phyloP scores from a whole-genome alignment of 768 basidiomycete species.

The Boletus eberwhitei region DNA sequence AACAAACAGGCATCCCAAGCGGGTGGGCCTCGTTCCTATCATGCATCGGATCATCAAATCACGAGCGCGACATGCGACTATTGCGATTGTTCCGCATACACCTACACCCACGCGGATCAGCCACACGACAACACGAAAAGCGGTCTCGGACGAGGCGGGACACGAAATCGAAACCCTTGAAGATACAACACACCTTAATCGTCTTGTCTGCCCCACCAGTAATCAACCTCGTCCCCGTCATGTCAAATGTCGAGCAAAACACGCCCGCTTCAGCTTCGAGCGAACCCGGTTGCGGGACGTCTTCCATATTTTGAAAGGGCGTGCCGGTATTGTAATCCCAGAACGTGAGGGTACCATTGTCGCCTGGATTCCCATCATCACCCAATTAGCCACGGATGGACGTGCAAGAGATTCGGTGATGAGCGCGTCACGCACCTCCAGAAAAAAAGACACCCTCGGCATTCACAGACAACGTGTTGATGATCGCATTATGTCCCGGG shows the following conservation, averaged over 20 bases:
- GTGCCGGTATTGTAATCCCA: slow-evolving; percentile 97
- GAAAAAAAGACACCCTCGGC: slow-evolving; percentile 97
- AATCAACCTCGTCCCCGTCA: slow-evolving; percentile 89
- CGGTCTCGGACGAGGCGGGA: background rate
- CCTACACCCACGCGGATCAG: slow-evolving; percentile 16
- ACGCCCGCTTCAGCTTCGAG: slow-evolving; percentile 96
- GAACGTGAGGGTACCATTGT: slow-evolving; percentile 86
- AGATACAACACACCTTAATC: slow-evolving; percentile 69
- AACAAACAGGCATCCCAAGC: background rate
- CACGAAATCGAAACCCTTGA: too few species aligned
- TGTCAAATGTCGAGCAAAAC: slow-evolving; percentile 96
- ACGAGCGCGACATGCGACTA: slow-evolving; percentile 22
- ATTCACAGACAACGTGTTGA: slow-evolving; percentile 94
- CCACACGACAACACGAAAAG: background rate
- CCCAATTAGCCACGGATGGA: background rate
- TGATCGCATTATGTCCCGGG: slow-evolving; percentile 93
- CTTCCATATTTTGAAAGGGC: slow-evolving; percentile 92
- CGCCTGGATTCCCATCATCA: slow-evolving; percentile 45
- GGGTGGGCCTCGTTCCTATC: background rate
- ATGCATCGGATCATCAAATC: too few species aligned
- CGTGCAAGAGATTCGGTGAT: background rate
- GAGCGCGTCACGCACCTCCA: slow-evolving; percentile 53
- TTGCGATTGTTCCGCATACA: slow-evolving; percentile 72
- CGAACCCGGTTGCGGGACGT: slow-evolving; percentile 95
- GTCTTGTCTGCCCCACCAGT: slow-evolving; percentile 99